Base-by-base conservation (phyloP, 169 alveolate species). In the Perkinsus olseni region DNA sequence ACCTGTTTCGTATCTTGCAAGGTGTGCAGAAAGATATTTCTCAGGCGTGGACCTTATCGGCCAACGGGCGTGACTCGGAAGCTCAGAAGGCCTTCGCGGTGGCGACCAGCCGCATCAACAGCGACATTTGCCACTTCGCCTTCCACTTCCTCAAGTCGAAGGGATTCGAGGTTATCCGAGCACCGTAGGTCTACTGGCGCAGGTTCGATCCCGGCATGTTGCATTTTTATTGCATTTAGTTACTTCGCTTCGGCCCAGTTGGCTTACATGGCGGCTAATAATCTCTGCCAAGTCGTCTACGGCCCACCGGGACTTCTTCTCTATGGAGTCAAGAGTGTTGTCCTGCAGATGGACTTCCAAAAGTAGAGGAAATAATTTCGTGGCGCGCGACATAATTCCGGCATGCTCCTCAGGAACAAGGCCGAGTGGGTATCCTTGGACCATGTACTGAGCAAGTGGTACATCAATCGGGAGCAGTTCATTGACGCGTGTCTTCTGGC, bases 401-500 rank as follows among this genome's bases (percentile, higher is more conserved):
- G 4, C 31, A 39, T 38, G 3, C 31, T n/a, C 50, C 50, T 28
- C 92, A 38, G 48, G 74, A 31, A 39, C 36, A 91, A 31, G 74
- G 39, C 50, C 37, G 92, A 91, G 24, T 91, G 92, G 92, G 74
- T 91, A 17, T 38, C 38, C 3, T 34, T 91, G n/a, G 92, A 91
- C 48, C 74, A 36, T 6, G 50, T 91, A 38, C 50, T 91, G 74
- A 38, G 38, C 74, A 91, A 39, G 37, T 82, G 93, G 91, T 62
- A 45, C 74, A 93, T 94, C 50, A 45, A 92, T 24, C 39, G 31
- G 28, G 93, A 92, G 38, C 95, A 94, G 94, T 91, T 94, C 36
- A 31, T 62, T n/a, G 95, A 94, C 93, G 93, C 94, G 38, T 94
- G 95, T 38, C 94, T 94, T 38, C 92, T 94, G n/a, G 95, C 95